Base-by-base conservation (phyloP, 208 protist species). In the Angomonas ambiguus region DNA sequence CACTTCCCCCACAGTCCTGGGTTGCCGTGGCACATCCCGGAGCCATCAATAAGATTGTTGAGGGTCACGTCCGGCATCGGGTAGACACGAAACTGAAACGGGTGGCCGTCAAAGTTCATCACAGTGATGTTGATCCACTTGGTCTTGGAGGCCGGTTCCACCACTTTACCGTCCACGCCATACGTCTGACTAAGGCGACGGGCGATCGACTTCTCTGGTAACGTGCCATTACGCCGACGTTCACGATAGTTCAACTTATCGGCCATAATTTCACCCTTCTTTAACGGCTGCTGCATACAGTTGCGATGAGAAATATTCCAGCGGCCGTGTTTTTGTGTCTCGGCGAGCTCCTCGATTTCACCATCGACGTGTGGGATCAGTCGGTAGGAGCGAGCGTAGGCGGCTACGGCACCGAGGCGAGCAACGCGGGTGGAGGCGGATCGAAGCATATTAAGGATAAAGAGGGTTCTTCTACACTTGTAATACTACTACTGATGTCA, bases 31-130 rank as follows among this genome's bases (percentile, higher is more conserved):
- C 86, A 92, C 87, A 96, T 93, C 38, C 91, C 91, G 1, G 83
- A 91, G 70, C 85, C 91, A 65, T 96, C 91, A 61, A 96, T 96
- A 10, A 96, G 75, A 4, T 77, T 92, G 69, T 96, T 96, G 41
- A 93, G 85, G 34, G 91, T 94, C 34, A 96, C 85, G 57, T 96
- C 91, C 8, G 91, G 87, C 87, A 93, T 93, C n/a, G 91, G 82
- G 62, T 92, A 91, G 27, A 75, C 65, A 33, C 91, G 84, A 65
- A 96, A 93, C 76, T 94, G 85, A 51, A 91, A 96, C 24, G 91
- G 91, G 62, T 96, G 91, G 10, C 91, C 91, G 49, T 93, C 91
- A 48, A 96, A 93, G 51, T 77, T 78, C 24, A 96, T 63, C 32
- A 96, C 79, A 0, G 91, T 94, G 60, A 96, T 80, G 76, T 89